Conservation (phyloP, 257 asterid genomes). For the Leptodermis oblonga region DNA sequence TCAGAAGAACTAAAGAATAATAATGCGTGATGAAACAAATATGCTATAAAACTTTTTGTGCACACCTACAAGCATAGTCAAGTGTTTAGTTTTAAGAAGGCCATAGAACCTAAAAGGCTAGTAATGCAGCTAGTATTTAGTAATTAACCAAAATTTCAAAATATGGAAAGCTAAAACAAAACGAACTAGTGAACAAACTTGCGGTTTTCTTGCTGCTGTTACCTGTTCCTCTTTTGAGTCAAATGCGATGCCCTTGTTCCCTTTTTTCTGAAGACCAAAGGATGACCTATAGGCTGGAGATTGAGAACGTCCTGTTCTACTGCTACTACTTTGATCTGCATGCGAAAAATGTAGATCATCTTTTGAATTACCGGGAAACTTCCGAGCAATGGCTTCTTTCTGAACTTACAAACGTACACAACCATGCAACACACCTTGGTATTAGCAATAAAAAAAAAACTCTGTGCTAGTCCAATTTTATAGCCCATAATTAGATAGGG, state of each 20-base stretch:
- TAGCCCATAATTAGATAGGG: not conserved
- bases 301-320: slow-evolving; percentile 40
- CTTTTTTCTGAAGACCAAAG: slow-evolving; percentile 48
- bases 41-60: not conserved
- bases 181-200: not conserved
- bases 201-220: slow-evolving; percentile 1
- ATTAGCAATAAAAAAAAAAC: not conserved
- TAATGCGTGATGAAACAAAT: not conserved
- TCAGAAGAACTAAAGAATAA: not conserved
- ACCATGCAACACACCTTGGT: not conserved
- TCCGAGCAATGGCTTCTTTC: slow-evolving; percentile 29
- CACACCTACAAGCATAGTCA: not conserved
- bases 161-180: not conserved
- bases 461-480: not conserved
- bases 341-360: slow-evolving; percentile 35
- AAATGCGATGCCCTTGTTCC: slow-evolving; percentile 38
- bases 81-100: not conserved
- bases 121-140: not conserved
- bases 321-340: slow-evolving; percentile 32
- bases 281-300: slow-evolving; percentile 42
- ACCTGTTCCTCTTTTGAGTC: slow-evolving; percentile 59
- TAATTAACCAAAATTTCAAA: not conserved
- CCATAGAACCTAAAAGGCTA: not conserved
- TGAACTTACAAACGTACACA: slow-evolving; percentile 17
- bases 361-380: slow-evolving; percentile 21